Conservation (phyloP, 2,329 filamentous ascomycete genomes). For the Paradendryphiella salina region DNA sequence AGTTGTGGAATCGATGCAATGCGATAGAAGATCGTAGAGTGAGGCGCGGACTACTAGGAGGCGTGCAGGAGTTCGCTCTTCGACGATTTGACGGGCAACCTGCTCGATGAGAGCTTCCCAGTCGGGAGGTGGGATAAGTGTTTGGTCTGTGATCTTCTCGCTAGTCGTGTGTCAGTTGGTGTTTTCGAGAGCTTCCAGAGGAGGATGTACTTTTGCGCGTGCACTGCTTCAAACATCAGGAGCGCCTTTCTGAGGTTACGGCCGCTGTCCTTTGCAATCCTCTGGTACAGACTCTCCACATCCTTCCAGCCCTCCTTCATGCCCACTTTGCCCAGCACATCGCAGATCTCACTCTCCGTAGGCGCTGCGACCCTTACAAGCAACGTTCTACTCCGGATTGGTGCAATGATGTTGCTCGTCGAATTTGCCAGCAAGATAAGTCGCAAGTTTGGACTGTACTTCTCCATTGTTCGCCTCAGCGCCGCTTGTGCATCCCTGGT, state of each 20-base stretch:
- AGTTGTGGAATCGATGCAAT: conserved; percentile 93
- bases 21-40: conserved; percentile 94
- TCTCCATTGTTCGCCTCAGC: conserved; percentile 95
- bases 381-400: conserved; percentile 88
- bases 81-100: conserved; percentile 90
- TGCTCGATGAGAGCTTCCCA: conserved; percentile 92
- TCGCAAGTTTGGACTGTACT: conserved; percentile 93
- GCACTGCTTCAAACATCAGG: conserved; percentile 95
- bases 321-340: conserved; percentile 69
- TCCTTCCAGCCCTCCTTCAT: conserved; percentile 84
- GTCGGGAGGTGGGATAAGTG: conserved; percentile 89
- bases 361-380: conserved; percentile 91
- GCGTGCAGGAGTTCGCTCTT: conserved; percentile 85
- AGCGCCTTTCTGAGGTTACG: conserved; percentile 87
- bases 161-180: conserved; percentile 53
- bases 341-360: conserved; percentile 79
- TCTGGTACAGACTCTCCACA: conserved; percentile 73
- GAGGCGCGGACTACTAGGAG: conserved; percentile 88
- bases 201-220: conserved; percentile 84
- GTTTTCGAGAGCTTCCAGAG: not conserved
- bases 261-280: conserved; percentile 87
- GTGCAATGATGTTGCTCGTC: conserved; percentile 98
- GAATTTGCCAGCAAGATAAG: conserved; percentile 93
- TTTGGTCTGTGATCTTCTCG: conserved; percentile 85
- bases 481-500: conserved; percentile 94